A percentile compares a stretch with the other conserved stretches of the same genome.
phyloP scores from a whole-genome alignment of 208 protist species.

The Leishmania martiniquensis region DNA sequence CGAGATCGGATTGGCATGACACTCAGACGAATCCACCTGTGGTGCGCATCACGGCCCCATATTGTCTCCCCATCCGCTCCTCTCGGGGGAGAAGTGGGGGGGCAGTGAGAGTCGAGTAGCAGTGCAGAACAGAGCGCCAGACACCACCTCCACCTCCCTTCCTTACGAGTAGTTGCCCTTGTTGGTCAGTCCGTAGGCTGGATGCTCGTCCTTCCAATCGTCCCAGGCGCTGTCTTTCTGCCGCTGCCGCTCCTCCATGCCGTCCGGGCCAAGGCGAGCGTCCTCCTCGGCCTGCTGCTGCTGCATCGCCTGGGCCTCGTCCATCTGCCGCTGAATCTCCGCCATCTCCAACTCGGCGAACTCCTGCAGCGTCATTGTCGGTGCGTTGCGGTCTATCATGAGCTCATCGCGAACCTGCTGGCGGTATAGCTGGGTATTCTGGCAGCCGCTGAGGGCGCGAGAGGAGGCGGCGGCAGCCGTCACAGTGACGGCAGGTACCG shows the following conservation, averaged over 20 bases:
- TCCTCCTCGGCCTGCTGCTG: conserved; percentile 74
- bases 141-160: not conserved
- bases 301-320: conserved; percentile 42
- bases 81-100: not conserved
- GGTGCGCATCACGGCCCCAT: not conserved
- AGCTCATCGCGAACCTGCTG: conserved; percentile 77
- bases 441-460: conserved; percentile 10
- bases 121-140: not conserved
- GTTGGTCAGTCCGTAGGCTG: conserved; percentile 71
- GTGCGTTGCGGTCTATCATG: conserved; percentile 80
- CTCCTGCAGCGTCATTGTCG: conserved; percentile 88
- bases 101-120: not conserved
- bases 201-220: conserved; percentile 89
- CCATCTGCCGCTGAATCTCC: conserved; percentile 78
- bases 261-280: conserved; percentile 72
- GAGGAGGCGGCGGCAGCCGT: conserved; percentile 7
- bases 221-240: conserved; percentile 76
- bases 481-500: not conserved
- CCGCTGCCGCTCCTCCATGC: conserved; percentile 86
- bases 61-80: not conserved
- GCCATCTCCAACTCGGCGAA: conserved; percentile 88
- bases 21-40: not conserved
- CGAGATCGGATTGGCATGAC: not conserved
- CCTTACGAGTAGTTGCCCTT: conserved; percentile 86
- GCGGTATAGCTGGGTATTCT: conserved; percentile 52